Percentiles rank a stretch among this genome's conserved stretches.
phyloP scores from a whole-genome alignment of 164 flowering plant species.

The Aristolochia contorta region DNA sequence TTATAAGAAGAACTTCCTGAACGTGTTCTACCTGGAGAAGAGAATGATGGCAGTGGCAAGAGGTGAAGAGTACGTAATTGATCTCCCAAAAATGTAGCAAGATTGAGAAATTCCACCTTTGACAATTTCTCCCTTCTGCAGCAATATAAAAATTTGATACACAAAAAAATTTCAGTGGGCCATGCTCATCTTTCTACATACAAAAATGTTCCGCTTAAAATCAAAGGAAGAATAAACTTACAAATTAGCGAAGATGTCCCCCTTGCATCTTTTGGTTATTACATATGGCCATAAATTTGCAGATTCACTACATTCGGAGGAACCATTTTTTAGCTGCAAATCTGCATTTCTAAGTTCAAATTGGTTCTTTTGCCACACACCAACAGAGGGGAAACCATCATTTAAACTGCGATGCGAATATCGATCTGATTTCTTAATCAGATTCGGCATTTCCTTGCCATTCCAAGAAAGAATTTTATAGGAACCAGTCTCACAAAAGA shows the following conservation, averaged over 20 bases:
- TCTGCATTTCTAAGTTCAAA: conserved; percentile 46
- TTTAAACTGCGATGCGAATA: conserved; percentile 11
- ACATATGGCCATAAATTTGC: conserved; percentile 67
- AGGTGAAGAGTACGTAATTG: conserved; percentile 71
- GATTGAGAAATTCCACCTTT: conserved; percentile 39
- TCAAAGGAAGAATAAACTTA: conserved; percentile 24
- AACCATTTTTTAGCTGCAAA: conserved; percentile 14
- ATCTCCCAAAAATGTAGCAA: conserved; percentile 83
- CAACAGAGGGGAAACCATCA: conserved; percentile 44
- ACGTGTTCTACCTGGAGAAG: conserved; percentile 14
- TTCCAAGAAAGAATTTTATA: conserved; percentile 58
- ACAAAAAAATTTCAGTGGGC: not conserved
- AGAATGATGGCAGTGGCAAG: conserved; percentile 41
- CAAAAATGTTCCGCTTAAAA: not conserved
- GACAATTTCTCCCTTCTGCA: conserved; percentile 66
- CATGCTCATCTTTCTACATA: not conserved
- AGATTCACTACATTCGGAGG: conserved; percentile 18
- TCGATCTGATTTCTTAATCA: conserved; percentile 34
- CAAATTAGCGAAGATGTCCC: conserved; percentile 72
- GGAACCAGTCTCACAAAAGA: conserved; percentile 49
- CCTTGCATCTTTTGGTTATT: conserved; percentile 72
- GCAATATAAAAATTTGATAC: conserved; percentile 4
- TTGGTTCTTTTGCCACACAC: conserved; percentile 64
- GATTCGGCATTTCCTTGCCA: conserved; percentile 68
- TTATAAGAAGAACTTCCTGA: conserved; percentile 6